Conservation (phyloP, 768 basidiomycete species). For the Tephrocybe sp. region DNA sequence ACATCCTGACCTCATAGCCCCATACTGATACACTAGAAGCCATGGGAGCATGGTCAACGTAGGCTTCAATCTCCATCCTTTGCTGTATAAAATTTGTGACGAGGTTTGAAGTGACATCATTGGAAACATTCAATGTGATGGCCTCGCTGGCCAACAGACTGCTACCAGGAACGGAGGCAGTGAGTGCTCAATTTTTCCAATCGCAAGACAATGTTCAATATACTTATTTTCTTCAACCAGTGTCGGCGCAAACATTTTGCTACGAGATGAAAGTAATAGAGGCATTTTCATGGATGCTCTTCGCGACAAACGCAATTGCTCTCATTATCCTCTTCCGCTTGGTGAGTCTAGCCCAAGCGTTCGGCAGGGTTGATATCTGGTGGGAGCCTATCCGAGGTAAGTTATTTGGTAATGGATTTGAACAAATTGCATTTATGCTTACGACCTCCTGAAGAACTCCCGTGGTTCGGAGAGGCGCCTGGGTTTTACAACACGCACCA, state of each 20-base stretch:
- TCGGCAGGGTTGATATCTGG: slow-evolving; percentile 57
- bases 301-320: slow-evolving; percentile 44
- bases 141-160: slow-evolving; percentile 37
- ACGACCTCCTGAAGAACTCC: slow-evolving; percentile 44
- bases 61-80: slow-evolving; percentile 21
- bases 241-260: slow-evolving; percentile 55
- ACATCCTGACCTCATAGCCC: slow-evolving; percentile 9
- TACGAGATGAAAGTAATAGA: slow-evolving; percentile 80
- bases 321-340: slow-evolving; percentile 57
- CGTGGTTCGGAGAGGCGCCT: slow-evolving; percentile 74
- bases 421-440: not conserved
- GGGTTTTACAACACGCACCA: slow-evolving; percentile 51
- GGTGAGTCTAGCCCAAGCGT: slow-evolving; percentile 49
- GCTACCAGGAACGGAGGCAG: slow-evolving; percentile 55
- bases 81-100: not conserved
- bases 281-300: slow-evolving; percentile 76
- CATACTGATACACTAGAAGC: slow-evolving; percentile 36
- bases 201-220: not conserved
- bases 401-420: slow-evolving; percentile 11
- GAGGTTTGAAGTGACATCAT: slow-evolving; percentile 60
- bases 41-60: slow-evolving; percentile 76
- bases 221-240: too few relatives aligned
- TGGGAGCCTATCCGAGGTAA: slow-evolving; percentile 52
- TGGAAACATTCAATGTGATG: slow-evolving; percentile 59
- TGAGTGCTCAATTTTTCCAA: slow-evolving; percentile 28